Conservation (phyloP, 139 green algal species). For the Trebouxia sp. region DNA sequence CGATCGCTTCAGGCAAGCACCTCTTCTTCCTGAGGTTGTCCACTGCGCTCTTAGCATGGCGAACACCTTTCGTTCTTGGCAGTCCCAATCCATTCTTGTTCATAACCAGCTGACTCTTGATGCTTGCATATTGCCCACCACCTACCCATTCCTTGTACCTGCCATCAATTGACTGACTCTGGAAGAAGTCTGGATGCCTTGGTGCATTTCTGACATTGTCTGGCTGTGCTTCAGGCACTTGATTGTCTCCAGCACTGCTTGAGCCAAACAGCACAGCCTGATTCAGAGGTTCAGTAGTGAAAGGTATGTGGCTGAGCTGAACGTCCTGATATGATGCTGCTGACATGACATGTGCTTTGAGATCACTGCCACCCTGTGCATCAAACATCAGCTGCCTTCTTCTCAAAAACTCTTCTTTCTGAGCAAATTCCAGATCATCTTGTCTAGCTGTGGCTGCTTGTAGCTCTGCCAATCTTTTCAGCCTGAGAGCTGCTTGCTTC, state of each 20-base stretch:
- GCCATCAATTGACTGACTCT: not conserved
- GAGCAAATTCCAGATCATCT: not conserved
- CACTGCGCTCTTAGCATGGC: not conserved
- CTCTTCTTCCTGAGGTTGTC: not conserved
- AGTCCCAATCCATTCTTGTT: not conserved
- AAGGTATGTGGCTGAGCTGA: not conserved
- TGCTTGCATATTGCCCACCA: slow-evolving; percentile 11
- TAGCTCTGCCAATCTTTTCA: no score
- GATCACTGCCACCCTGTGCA: not conserved
- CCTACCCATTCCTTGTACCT: slow-evolving; percentile 17
- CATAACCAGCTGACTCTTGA: not conserved
- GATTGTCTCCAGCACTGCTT: not conserved
- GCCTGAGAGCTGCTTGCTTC: slow-evolving; percentile 16
- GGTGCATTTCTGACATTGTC: not conserved
- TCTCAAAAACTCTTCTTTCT: not conserved
- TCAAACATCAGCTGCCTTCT: not conserved
- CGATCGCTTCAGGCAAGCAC: slow-evolving; percentile 3
- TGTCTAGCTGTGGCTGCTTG: not conserved
- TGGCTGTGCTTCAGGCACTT: slow-evolving; percentile 10
- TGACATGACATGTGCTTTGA: slow-evolving; percentile 6
- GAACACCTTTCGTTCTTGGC: not conserved
- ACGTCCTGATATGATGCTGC: slow-evolving; percentile 6
- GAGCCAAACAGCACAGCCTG: not conserved
- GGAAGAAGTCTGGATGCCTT: not conserved
- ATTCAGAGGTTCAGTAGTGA: not conserved